Base-by-base conservation (phyloP, 176 grass and related monocot genomes). In the Cenchrus purpureus region DNA sequence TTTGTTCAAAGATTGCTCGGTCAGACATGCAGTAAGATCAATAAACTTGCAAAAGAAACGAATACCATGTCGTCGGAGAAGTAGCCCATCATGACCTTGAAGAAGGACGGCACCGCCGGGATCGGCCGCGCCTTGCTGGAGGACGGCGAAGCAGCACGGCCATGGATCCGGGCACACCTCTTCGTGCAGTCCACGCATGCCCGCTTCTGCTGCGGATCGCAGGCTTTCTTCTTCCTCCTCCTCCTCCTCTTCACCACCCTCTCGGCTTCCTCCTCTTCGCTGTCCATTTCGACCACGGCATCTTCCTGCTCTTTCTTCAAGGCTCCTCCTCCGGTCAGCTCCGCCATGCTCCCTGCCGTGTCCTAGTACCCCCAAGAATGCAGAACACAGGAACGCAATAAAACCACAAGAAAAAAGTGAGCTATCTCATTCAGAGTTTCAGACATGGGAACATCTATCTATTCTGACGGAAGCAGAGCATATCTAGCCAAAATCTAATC, bases 11-110 rank as follows among this genome's bases (percentile, higher is more conserved):
- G 12, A 72, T 29, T 52, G 22, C 46, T 40, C 25, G 25, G 25
- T 25, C 37, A 74, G 50, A 74, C 14, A 46, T 69, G 25, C 11
- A 78, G 25, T 37, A 37, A 59, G 45, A 50, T 54, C 22, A 65
- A 73, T 40, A 19, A 48, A 32, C 14, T 16, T 6, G 10, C 8
- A 37, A 14, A 22, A 45, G 79, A 12, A n/a, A 6, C 57, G 37
- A 40, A 16, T 60, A 95, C 93, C 93, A 92, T 77, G 8, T 42
- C 15, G 64, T 92, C 78, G 49, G 85, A 88, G 93, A 92, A 92
- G 74, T 86, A 78, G 31, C 93, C 85, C 50, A 88, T 50, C 93
- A 95, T 95, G 88, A 95, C 74, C 85, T 95, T 92, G 84, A 95
- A 95, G 87, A 95, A 95, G 48, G 90, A 95, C 20, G 79, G 61